Conservation (phyloP, 2,329 filamentous ascomycete genomes). For the Dothideomycetidae sp. region DNA sequence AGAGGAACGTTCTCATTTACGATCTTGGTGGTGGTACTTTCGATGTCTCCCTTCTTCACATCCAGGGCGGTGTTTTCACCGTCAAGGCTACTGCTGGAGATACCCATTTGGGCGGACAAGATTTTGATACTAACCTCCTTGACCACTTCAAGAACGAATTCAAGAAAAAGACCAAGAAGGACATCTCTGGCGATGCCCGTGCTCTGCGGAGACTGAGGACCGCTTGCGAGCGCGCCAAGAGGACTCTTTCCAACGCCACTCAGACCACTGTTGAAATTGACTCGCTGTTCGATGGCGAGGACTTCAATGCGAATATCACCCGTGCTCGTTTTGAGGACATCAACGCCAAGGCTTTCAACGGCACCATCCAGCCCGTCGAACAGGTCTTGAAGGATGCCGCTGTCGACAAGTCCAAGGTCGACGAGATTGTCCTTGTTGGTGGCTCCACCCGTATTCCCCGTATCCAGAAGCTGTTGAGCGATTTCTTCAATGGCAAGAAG, state of each 20-base stretch:
- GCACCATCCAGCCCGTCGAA: slow-evolving; percentile 87
- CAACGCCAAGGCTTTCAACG: slow-evolving; percentile 87
- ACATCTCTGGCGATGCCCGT: slow-evolving; percentile 70
- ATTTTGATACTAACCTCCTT: slow-evolving; percentile 91
- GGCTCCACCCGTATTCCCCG: slow-evolving; percentile 97
- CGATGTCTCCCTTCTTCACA: slow-evolving; percentile 95
- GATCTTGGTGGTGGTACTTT: slow-evolving; percentile 99
- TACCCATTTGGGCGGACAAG: slow-evolving; percentile 94
- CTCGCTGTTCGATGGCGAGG: slow-evolving; percentile 93
- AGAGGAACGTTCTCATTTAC: slow-evolving; percentile 98
- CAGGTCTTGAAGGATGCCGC: slow-evolving; percentile 89
- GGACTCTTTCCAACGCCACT: slow-evolving; percentile 91
- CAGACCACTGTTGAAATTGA: slow-evolving; percentile 98
- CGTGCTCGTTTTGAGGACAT: slow-evolving; percentile 98
- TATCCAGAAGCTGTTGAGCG: slow-evolving; percentile 97
- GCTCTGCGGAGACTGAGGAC: slow-evolving; percentile 92
- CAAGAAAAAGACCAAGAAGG: slow-evolving; percentile 60
- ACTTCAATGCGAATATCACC: slow-evolving; percentile 94
- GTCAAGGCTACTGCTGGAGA: slow-evolving; percentile 99
- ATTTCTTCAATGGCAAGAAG: slow-evolving; percentile 99
- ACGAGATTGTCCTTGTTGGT: slow-evolving; percentile 98
- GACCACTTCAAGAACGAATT: slow-evolving; percentile 98
- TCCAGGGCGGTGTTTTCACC: slow-evolving; percentile 95
- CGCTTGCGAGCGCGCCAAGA: slow-evolving; percentile 98
- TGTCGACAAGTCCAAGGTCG: slow-evolving; percentile 79